Evolutionary conservation across 129 eudicot genomes (phyloP).

Genomic region (Kitagawia praeruptora): DNA sequence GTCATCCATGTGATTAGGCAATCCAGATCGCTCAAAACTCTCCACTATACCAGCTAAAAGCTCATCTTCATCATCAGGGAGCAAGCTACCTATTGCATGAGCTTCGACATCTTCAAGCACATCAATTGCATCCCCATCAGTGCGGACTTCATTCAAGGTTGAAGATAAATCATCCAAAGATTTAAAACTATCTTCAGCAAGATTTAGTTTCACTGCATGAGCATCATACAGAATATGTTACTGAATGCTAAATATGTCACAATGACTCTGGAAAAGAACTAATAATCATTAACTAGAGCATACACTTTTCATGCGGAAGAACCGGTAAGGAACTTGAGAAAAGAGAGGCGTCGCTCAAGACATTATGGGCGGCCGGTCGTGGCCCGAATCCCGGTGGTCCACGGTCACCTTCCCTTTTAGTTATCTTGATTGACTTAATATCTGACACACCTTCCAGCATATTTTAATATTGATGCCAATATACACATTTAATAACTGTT

Average conservation of each 20-base stretch:
- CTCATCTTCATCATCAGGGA: constrained; percentile 88
- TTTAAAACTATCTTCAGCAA: constrained; percentile 25
- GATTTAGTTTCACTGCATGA: constrained; percentile 39
- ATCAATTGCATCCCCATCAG: constrained; percentile 28
- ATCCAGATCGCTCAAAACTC: constrained; percentile 37
- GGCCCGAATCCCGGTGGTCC: constrained; percentile 28
- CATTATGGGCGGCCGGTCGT: constrained; percentile 37
- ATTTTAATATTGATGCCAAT: neutral
- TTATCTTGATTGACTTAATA: constrained; percentile 14
- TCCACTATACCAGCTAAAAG: constrained; percentile 73
- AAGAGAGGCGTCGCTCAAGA: constrained; percentile 51
- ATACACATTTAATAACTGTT: neutral
- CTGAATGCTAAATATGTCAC: neutral
- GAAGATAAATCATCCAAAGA: constrained; percentile 30
- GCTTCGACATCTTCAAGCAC: constrained; percentile 34
- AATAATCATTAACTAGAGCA: constrained; percentile 6
- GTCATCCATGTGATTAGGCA: constrained; percentile 54
- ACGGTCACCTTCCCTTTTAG: constrained; percentile 31
- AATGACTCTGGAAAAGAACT: neutral
- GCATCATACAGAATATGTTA: constrained; percentile 7
- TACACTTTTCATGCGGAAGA: constrained; percentile 70
- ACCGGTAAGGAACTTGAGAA: constrained; percentile 87
- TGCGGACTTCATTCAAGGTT: constrained; percentile 20
- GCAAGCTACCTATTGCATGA: constrained; percentile 41
- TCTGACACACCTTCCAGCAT: constrained; percentile 31